Percentiles rank a stretch among this genome's conserved stretches.
These are phyloP conservation scores for Prunus kanzakura DNA, from an alignment of 306 rosid genomes.

Conservation along the genomic window DNA sequence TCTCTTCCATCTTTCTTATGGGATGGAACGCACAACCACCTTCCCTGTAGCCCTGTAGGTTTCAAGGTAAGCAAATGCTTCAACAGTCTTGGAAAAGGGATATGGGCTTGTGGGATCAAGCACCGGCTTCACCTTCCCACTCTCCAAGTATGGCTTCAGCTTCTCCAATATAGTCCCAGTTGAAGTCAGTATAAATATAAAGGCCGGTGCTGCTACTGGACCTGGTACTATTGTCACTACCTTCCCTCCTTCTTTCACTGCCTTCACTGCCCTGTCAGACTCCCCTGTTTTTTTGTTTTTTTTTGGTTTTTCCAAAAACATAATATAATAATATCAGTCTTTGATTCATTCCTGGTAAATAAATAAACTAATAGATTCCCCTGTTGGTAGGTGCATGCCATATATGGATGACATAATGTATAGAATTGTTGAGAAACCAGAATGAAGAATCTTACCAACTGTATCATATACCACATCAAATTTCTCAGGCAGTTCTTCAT, in stretches of 20 bases:
- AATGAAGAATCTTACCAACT: conserved; percentile 43
- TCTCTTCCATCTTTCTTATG: conserved; percentile 11
- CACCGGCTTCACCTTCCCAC: conserved; percentile 67
- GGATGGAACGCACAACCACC: conserved; percentile 58
- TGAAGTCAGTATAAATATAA: conserved; percentile 33
- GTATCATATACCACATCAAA: conserved; percentile 66
- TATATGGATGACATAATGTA: too few relatives aligned
- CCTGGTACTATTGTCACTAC: conserved; percentile 45
- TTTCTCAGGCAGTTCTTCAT: conserved; percentile 56
- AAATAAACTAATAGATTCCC: too few relatives aligned
- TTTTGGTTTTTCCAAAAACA: neutral
- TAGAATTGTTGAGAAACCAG: neutral
- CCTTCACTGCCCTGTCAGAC: conserved; percentile 48
- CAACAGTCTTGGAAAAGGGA: conserved; percentile 48
- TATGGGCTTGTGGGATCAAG: conserved; percentile 64
- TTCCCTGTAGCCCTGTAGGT: conserved; percentile 61
- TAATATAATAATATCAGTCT: neutral
- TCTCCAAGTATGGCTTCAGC: conserved; percentile 56
- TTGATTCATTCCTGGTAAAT: too few relatives aligned
- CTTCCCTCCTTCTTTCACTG: conserved; percentile 60
- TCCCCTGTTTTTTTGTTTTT: conserved; percentile 33
- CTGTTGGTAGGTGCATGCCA: too few relatives aligned
- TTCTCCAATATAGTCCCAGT: conserved; percentile 48
- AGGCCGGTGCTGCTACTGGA: conserved; percentile 36
- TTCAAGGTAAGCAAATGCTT: conserved; percentile 57